Evolutionary conservation across 257 asterid genomes (phyloP).

Genomic region (Solanum pimpinellifolium): DNA sequence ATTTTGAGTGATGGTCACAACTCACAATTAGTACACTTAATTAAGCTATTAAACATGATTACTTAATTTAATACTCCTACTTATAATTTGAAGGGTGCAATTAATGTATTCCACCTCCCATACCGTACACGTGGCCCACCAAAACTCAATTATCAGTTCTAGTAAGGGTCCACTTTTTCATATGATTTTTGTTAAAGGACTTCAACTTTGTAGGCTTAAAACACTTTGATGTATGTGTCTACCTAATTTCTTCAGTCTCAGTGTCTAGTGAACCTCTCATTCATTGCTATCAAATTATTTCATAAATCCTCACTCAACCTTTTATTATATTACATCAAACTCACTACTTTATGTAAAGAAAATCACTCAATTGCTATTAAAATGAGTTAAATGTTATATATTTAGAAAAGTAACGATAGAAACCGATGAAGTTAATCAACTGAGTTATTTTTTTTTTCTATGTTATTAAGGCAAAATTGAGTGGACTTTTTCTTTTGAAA

Average conservation of each 20-base stretch:
- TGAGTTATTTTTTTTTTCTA: background rate
- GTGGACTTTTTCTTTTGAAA: background rate
- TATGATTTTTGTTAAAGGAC: background rate
- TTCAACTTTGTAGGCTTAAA: constrained; percentile 7
- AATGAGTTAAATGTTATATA: no score
- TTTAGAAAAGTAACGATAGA: background rate
- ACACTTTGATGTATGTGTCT: background rate
- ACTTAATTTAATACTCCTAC: background rate
- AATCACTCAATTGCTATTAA: background rate
- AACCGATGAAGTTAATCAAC: background rate
- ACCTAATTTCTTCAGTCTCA: background rate
- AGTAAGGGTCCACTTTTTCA: constrained; percentile 1
- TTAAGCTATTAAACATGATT: background rate
- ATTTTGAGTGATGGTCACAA: background rate
- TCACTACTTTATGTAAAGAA: background rate
- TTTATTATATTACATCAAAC: background rate
- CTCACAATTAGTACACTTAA: background rate
- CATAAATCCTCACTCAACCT: background rate
- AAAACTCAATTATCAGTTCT: constrained; percentile 10
- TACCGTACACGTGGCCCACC: constrained; percentile 15
- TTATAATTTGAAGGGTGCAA: background rate
- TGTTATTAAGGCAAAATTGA: background rate
- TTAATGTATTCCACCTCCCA: constrained; percentile 14
- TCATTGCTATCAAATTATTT: background rate
- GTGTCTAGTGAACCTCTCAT: background rate